Base-by-base conservation (phyloP, 148 eudicot species). In the Camellia lanceoleosa region DNA sequence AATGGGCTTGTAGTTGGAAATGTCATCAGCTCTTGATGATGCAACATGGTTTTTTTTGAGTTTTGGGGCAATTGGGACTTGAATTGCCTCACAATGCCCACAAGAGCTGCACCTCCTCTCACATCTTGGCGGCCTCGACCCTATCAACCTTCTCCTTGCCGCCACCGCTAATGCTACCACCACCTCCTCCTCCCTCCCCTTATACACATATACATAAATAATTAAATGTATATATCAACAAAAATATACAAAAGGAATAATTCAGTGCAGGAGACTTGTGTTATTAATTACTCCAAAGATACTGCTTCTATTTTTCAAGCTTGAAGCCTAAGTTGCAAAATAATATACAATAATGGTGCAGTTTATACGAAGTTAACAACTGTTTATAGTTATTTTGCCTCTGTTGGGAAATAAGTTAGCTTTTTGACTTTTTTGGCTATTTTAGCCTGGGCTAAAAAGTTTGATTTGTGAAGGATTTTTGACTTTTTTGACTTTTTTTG, bases 51-150 rank as follows among this genome's bases (percentile, higher is more conserved):
- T 73, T 62, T 9, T 73, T 62, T 69, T 78, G 30, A 73, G 81
- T 59, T 61, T 85, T 42, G 92, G 90, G 2, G 68, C 91, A 18
- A 94, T 80, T 18, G 98, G 98, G 11, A 94, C 97, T 82, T 94
- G 98, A 80, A 94, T 80, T 77, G 98, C 93, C 55, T 85, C 90
- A 74, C 98, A 94, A 75, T 87, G 91, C 19, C 88, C 91, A 63
- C 97, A 92, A 16, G 64, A 71, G 5, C 77, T 80, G 79, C 98
- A 92, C 61, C 79, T 94, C 72, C 86, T 76, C 65, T 90, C 90
- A 67, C 98, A 94, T 75, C 85, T 92, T 55, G 98, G 98, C 61
- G 97, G 98, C n/a, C 92, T 90, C 83, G 98, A 94, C 23, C 98
- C 98, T 84, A 94, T 89, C 74, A 92, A 16, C 56, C 18, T 82